Evolutionary conservation across 495 filamentous ascomycete species (phyloP).

Genomic region (Aspergillus affinis): DNA sequence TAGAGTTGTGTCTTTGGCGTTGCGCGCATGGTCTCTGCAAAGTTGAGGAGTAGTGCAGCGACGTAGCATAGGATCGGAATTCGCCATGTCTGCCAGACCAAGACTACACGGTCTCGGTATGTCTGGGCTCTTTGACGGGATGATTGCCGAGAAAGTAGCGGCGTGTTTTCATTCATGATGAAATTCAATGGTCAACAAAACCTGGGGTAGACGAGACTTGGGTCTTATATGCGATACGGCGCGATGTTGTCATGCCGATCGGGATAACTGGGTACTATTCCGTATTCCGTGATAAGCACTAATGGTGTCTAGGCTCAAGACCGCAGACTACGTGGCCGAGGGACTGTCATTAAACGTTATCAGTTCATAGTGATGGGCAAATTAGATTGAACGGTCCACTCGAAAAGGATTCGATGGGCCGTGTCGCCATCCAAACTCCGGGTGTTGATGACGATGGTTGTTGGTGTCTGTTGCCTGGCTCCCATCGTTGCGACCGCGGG

Average conservation of each 20-base stretch:
- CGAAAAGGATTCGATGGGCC: too few relatives aligned
- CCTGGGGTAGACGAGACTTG: too few relatives aligned
- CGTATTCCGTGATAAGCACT: not conserved
- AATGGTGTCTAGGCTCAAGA: not conserved
- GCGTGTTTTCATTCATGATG: not conserved
- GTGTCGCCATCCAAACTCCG: too few relatives aligned
- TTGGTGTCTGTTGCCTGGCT: too few relatives aligned
- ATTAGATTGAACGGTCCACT: too few relatives aligned
- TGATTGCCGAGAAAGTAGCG: not conserved
- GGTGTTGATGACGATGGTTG: too few relatives aligned
- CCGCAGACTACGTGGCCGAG: too few relatives aligned
- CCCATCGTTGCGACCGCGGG: too few relatives aligned
- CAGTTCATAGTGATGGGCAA: too few relatives aligned
- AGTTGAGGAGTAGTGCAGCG: not conserved
- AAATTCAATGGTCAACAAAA: not conserved
- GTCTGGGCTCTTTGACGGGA: not conserved
- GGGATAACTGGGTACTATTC: not conserved
- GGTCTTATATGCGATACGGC: not conserved
- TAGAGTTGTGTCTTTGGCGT: not conserved
- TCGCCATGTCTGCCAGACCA: slow-evolving; percentile 2
- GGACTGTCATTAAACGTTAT: too few relatives aligned
- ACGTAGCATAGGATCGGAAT: slow-evolving; percentile 1
- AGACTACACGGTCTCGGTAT: not conserved
- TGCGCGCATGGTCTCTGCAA: not conserved
- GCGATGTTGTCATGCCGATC: not conserved